Evolutionary conservation across 169 alveolate genomes (phyloP).

Genomic region (Cryptosporidium viatorum): DNA sequence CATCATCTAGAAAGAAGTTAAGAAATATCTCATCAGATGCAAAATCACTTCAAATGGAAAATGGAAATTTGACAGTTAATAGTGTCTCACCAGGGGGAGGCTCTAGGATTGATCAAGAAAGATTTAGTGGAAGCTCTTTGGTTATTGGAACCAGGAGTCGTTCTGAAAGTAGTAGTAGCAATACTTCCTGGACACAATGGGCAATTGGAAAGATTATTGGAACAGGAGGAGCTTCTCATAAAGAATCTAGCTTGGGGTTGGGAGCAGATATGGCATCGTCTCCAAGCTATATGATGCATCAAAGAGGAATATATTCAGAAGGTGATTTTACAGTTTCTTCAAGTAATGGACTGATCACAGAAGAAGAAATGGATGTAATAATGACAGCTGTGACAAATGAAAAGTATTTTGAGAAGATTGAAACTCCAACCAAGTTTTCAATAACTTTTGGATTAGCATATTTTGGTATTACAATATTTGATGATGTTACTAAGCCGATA

Average conservation of each 20-base stretch:
- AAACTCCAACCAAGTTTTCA: conserved; percentile 69
- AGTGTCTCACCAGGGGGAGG: background rate
- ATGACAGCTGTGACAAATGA: conserved; percentile 74
- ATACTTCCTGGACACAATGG: conserved; percentile 68
- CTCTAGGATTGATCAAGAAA: background rate
- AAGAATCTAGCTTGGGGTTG: background rate
- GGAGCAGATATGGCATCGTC: background rate
- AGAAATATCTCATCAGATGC: conserved; percentile 48
- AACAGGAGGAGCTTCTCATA: background rate
- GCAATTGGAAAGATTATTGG: conserved; percentile 62
- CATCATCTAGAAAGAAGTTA: conserved; percentile 65
- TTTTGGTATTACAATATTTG: conserved; percentile 65
- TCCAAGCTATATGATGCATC: conserved; percentile 60
- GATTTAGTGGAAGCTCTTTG: background rate
- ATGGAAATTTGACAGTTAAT: conserved; percentile 36
- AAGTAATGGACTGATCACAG: conserved; percentile 48
- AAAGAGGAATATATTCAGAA: conserved; percentile 24
- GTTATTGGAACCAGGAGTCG: background rate
- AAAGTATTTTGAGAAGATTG: conserved; percentile 70
- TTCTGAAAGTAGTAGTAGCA: background rate
- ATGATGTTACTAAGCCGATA: conserved; percentile 59
- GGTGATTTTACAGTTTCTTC: conserved; percentile 53
- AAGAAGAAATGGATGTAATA: conserved; percentile 71
- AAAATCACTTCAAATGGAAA: conserved; percentile 65
- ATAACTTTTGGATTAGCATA: conserved; percentile 66